Evolutionary conservation across 2,329 filamentous ascomycete genomes (phyloP).

Genomic region (Calonectria honghensis): DNA sequence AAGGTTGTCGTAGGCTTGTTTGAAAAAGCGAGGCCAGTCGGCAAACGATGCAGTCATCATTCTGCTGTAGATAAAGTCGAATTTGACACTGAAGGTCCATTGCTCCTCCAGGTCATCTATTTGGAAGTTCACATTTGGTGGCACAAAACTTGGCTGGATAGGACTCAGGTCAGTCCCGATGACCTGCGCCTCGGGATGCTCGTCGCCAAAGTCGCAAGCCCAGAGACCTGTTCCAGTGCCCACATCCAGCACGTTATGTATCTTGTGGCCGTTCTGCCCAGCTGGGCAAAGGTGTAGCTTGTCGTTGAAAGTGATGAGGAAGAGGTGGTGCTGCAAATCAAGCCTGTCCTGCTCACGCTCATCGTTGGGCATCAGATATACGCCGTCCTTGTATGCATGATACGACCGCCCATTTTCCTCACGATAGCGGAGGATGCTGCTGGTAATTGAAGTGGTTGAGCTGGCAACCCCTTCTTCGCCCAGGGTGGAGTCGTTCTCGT

Average conservation of each 20-base stretch:
- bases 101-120: slow-evolving; percentile 60
- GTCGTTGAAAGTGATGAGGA: not conserved
- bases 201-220: slow-evolving; percentile 56
- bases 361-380: not conserved
- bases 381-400: not conserved
- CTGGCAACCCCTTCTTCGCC: not conserved
- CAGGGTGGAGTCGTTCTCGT: not conserved
- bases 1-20: slow-evolving; percentile 45
- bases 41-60: slow-evolving; percentile 56
- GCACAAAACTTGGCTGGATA: slow-evolving; percentile 61
- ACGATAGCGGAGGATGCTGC: not conserved
- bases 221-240: slow-evolving; percentile 59
- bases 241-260: slow-evolving; percentile 55
- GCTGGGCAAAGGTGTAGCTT: not conserved
- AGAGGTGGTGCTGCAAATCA: not conserved
- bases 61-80: slow-evolving; percentile 61
- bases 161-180: slow-evolving; percentile 59
- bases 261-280: not conserved
- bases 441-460: not conserved
- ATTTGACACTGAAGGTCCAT: slow-evolving; percentile 58
- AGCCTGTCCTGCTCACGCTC: not conserved
- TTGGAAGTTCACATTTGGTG: slow-evolving; percentile 67
- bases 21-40: slow-evolving; percentile 36
- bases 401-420: not conserved
- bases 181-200: slow-evolving; percentile 52